These are phyloP conservation scores for Phytophthora meadii DNA, from an alignment of 352 stramenopile genomes.

Conservation along the genomic window DNA sequence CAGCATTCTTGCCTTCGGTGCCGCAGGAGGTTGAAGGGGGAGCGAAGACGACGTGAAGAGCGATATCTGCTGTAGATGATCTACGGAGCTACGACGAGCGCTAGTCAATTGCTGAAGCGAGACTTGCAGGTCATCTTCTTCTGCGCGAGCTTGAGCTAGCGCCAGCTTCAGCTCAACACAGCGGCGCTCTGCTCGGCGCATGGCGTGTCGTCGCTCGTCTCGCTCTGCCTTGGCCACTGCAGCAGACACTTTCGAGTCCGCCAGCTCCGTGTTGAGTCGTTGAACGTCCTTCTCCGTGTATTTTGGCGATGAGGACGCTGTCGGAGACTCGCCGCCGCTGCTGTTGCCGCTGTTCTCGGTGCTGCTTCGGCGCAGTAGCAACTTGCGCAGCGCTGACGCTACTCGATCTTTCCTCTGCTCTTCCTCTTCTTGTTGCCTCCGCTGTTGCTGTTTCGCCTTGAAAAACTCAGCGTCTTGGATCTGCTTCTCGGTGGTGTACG, in stretches of 20 bases:
- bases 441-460: conserved; percentile 40
- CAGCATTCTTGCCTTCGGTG: conserved; percentile 24
- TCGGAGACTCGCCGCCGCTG: conserved; percentile 17
- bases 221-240: conserved; percentile 65
- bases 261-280: conserved; percentile 67
- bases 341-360: conserved; percentile 10
- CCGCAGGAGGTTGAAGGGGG: conserved; percentile 29
- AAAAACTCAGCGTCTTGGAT: conserved; percentile 68
- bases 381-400: conserved; percentile 25
- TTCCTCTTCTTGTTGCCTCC: conserved; percentile 23
- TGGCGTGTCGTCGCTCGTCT: conserved; percentile 65
- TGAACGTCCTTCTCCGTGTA: conserved; percentile 65
- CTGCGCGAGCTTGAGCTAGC: conserved; percentile 61
- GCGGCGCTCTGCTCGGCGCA: conserved; percentile 68
- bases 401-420: conserved; percentile 23
- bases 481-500: conserved; percentile 73
- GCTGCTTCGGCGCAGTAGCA: conserved; percentile 25
- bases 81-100: conserved; percentile 52
- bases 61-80: conserved; percentile 70
- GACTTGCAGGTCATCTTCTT: conserved; percentile 70
- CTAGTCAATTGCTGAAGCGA: conserved; percentile 58
- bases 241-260: conserved; percentile 67
- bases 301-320: conserved; percentile 20
- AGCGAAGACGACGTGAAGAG: conserved; percentile 48
- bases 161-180: conserved; percentile 68